These are phyloP conservation scores for Curvularia lunata DNA, from an alignment of 2,329 filamentous ascomycete species.

Conservation along the genomic window DNA sequence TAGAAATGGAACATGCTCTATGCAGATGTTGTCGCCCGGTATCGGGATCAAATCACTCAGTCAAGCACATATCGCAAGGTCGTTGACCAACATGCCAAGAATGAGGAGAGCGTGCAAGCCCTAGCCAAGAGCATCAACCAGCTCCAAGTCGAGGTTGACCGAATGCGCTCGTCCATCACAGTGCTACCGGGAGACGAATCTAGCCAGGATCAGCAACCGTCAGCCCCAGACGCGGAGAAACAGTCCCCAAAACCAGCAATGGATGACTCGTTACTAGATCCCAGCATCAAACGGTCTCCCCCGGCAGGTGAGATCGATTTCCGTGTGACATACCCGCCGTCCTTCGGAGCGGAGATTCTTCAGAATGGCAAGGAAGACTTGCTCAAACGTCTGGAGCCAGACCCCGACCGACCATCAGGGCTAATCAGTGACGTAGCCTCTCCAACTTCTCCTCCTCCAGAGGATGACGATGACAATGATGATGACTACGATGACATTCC, in stretches of 20 bases:
- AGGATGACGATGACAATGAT: constrained; percentile 70
- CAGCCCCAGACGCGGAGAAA: constrained; percentile 27
- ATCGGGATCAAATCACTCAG: constrained; percentile 48
- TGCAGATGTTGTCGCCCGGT: constrained; percentile 49
- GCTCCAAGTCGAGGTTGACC: constrained; percentile 49
- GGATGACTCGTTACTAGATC: constrained; percentile 43
- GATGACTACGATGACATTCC: constrained; percentile 78
- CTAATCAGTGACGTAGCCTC: constrained; percentile 50
- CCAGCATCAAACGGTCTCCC: constrained; percentile 46
- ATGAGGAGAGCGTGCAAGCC: constrained; percentile 49
- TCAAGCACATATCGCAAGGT: constrained; percentile 47
- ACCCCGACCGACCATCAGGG: constrained; percentile 50
- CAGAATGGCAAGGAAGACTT: constrained; percentile 59
- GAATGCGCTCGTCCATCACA: constrained; percentile 45
- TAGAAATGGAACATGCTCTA: constrained; percentile 53
- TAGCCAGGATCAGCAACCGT: constrained; percentile 17
- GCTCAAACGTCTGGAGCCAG: constrained; percentile 57
- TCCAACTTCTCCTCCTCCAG: constrained; percentile 50
- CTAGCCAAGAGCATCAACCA: constrained; percentile 51
- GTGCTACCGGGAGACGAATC: constrained; percentile 31
- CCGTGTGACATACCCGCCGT: constrained; percentile 57
- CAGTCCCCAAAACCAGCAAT: constrained; percentile 27
- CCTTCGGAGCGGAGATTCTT: constrained; percentile 57
- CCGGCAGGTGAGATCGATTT: constrained; percentile 55
- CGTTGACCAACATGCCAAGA: constrained; percentile 47